Conservation (phyloP, 2,329 filamentous ascomycete genomes). For the Monilinia fructicola region DNA sequence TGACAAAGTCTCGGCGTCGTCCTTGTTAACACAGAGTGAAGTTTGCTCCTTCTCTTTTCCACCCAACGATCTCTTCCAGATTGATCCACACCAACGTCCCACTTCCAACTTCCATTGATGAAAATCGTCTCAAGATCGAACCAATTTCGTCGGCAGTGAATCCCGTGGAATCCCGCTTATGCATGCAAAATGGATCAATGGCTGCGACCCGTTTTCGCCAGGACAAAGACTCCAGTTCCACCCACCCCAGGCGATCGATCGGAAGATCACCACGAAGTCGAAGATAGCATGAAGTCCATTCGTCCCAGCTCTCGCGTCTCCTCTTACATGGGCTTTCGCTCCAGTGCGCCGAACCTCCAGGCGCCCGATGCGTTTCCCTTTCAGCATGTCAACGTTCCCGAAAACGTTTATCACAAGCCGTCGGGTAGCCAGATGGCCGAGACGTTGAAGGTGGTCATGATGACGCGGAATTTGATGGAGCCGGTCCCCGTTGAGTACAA, state of each 20-base stretch:
- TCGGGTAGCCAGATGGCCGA: slow-evolving; percentile 39
- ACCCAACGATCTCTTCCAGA: neutral
- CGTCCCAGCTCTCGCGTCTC: slow-evolving; percentile 34
- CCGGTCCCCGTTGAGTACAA: slow-evolving; percentile 39
- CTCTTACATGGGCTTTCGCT: slow-evolving; percentile 33
- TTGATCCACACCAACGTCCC: neutral
- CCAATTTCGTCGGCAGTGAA: neutral
- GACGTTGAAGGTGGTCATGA: slow-evolving; percentile 40
- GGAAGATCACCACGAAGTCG: slow-evolving; percentile 29
- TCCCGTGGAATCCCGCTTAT: neutral
- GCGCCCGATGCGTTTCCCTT: slow-evolving; percentile 29
- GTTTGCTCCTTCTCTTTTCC: slow-evolving; percentile 10
- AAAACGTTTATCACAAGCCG: slow-evolving; percentile 37
- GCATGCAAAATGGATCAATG: slow-evolving; percentile 35
- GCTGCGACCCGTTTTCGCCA: slow-evolving; percentile 36
- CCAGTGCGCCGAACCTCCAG: slow-evolving; percentile 26
- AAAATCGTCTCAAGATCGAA: neutral
- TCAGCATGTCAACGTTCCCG: slow-evolving; percentile 30
- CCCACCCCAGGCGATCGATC: slow-evolving; percentile 18
- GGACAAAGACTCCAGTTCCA: slow-evolving; percentile 29
- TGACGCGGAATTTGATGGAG: slow-evolving; percentile 34
- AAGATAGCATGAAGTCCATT: slow-evolving; percentile 28
- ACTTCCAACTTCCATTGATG: no score
- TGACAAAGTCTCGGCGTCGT: neutral
- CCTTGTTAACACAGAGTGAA: neutral